Evolutionary conservation across 805 yeast species (phyloP).

Genomic region (Starmerella floricola): DNA sequence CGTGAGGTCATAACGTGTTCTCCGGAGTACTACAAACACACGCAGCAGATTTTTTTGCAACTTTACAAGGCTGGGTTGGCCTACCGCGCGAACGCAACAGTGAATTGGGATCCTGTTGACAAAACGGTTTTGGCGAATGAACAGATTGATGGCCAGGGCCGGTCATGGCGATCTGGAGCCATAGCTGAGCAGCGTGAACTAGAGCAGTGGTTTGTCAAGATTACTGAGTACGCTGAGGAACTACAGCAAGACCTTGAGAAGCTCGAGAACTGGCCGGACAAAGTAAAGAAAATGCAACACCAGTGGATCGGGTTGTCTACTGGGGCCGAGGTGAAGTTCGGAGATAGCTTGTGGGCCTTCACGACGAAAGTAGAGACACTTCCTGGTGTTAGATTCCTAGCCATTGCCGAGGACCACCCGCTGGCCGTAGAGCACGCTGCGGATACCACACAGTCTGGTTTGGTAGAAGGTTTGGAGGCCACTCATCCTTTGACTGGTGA

Average conservation of each 20-base stretch:
- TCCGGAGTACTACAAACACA: slow-evolving; percentile 83
- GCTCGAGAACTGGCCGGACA: slow-evolving; percentile 71
- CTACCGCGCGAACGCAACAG: slow-evolving; percentile 72
- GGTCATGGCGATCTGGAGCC: slow-evolving; percentile 97
- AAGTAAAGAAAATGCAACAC: slow-evolving; percentile 79
- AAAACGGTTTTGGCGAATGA: slow-evolving; percentile 91
- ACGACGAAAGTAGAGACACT: slow-evolving; percentile 89
- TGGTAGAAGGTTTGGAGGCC: slow-evolving; percentile 33
- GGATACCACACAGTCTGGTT: slow-evolving; percentile 36
- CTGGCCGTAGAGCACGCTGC: slow-evolving; percentile 35
- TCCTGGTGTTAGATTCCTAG: slow-evolving; percentile 69
- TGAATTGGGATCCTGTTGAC: slow-evolving; percentile 97
- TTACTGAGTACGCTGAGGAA: slow-evolving; percentile 65
- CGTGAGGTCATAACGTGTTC: slow-evolving; percentile 75
- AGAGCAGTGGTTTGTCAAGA: slow-evolving; percentile 89
- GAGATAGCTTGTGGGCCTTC: slow-evolving; percentile 40
- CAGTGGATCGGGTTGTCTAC: slow-evolving; percentile 88
- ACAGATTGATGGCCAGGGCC: slow-evolving; percentile 83
- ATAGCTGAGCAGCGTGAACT: slow-evolving; percentile 68
- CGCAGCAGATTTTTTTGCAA: slow-evolving; percentile 72
- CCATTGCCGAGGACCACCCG: slow-evolving; percentile 63
- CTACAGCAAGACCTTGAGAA: slow-evolving; percentile 51
- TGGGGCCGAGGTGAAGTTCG: slow-evolving; percentile 61
- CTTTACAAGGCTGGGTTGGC: slow-evolving; percentile 69
- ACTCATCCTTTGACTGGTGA: slow-evolving; percentile 45